Base-by-base conservation (phyloP, 2,329 filamentous ascomycete species). In the Tolypocladium tundrense region DNA sequence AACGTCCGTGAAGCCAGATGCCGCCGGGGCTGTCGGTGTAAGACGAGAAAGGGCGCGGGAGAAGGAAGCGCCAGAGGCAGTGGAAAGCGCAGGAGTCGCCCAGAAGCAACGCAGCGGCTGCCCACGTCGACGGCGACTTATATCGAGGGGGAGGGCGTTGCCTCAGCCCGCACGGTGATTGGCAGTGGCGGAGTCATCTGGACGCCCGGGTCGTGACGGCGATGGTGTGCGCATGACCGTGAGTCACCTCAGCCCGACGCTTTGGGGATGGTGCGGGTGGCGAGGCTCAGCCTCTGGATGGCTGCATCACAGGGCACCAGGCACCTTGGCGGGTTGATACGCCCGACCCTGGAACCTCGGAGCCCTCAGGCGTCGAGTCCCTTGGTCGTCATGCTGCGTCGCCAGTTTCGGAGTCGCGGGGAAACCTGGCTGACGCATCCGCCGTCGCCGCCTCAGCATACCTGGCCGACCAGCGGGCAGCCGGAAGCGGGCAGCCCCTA, bases 201-300 rank as follows among this genome's bases (percentile, higher is more conserved):
- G 48, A 9, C 48, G 31, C 48, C 48, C 16, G 54, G 41, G 39
- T n/a, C 27, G 14, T 19, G 53, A 27, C n/a, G 37, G 39, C 16
- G 54, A 45, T 43, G 42, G 43, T 39, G 54, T 37, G 58, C 64
- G 63, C 63, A 65, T 65, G 63, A 65, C 61, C 59, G 64, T 66
- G 64, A 66, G 60, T 66, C 64, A 66, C 63, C 35, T 21, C 48
- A 21, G 48, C 48, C 16, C 48, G 6, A 52, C 48, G 48, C 31
- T 35, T 52, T 11, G 48, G 48, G 48, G 19, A 52, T 52, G 48
- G 48, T 21, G 48, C 8, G 48, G 48, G 48, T 51, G 48, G 48
- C 48, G 45, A 31, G 45, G 45, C 45, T 48, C 13, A 48, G 45
- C 45, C 45, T 24, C 41, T 19, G 41, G 37, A 5, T 3, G 37